Conservation (phyloP, 805 yeast genomes). For the Starmerella stigmatis region DNA sequence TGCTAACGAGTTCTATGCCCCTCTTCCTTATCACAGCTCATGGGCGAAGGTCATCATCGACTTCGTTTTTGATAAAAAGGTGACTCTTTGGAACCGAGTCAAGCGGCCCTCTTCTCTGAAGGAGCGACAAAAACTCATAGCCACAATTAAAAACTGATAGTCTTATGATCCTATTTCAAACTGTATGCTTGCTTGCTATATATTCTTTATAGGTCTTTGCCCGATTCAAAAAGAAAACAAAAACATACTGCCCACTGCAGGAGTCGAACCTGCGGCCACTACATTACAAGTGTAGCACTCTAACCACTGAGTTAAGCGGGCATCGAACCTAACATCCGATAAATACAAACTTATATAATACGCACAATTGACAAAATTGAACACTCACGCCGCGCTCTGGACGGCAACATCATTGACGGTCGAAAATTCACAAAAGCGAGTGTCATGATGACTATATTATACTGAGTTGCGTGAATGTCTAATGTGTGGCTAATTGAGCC, state of each 20-base stretch:
- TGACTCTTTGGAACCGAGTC: slow-evolving; percentile 71
- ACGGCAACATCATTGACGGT: no score
- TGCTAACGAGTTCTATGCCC: slow-evolving; percentile 73
- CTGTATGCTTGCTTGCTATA: not conserved
- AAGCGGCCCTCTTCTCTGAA: slow-evolving; percentile 38
- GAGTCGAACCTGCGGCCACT: slow-evolving; percentile 26
- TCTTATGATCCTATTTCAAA: not conserved
- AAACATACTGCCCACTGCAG: slow-evolving; percentile 23
- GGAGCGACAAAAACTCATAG: slow-evolving; percentile 7
- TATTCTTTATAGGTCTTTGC: not conserved
- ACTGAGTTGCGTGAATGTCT: no score
- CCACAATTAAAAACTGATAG: not conserved
- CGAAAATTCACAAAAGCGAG: no score
- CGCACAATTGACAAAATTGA: no score
- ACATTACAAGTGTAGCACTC: slow-evolving; percentile 25
- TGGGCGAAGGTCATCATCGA: slow-evolving; percentile 71
- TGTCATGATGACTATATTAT: no score
- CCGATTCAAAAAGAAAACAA: not conserved
- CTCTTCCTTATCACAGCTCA: slow-evolving; percentile 62
- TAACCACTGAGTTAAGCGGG: slow-evolving; percentile 25
- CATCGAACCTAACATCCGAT: not conserved
- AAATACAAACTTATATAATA: not conserved
- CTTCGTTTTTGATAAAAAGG: slow-evolving; percentile 57
- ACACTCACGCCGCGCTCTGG: no score
- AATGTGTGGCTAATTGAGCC: no score